phyloP scores from a whole-genome alignment of 176 grass and related monocot genomes.

The Rhynchospora tenuis region DNA sequence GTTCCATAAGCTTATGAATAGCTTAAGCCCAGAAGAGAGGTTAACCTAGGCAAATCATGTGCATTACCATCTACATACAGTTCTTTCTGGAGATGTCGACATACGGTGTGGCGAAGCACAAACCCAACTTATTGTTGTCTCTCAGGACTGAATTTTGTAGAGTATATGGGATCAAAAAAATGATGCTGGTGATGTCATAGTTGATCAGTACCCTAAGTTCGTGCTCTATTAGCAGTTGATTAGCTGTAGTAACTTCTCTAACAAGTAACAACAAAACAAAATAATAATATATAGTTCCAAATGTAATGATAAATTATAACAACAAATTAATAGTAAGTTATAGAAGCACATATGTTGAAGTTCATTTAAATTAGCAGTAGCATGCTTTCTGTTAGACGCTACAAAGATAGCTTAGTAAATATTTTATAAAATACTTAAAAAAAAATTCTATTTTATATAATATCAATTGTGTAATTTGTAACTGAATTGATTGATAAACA shows the following conservation, averaged over 20 bases:
- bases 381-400: too few relatives aligned
- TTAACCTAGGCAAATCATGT: background rate
- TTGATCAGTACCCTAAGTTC: background rate
- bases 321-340: too few relatives aligned
- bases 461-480: too few relatives aligned
- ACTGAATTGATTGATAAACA: too few relatives aligned
- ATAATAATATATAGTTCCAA: too few relatives aligned
- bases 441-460: too few relatives aligned
- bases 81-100: background rate
- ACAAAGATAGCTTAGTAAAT: too few relatives aligned
- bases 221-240: background rate
- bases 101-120: background rate
- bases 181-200: background rate
- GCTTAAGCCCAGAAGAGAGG: background rate
- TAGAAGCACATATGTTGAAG: too few relatives aligned
- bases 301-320: too few relatives aligned
- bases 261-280: background rate
- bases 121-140: background rate
- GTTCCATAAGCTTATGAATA: background rate
- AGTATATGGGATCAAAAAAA: background rate
- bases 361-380: too few relatives aligned
- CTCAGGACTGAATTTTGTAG: background rate
- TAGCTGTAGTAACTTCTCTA: background rate
- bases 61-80: background rate
- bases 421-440: too few relatives aligned